Conservation (phyloP, 306 rosid genomes). For the Ceratonia siliqua region DNA sequence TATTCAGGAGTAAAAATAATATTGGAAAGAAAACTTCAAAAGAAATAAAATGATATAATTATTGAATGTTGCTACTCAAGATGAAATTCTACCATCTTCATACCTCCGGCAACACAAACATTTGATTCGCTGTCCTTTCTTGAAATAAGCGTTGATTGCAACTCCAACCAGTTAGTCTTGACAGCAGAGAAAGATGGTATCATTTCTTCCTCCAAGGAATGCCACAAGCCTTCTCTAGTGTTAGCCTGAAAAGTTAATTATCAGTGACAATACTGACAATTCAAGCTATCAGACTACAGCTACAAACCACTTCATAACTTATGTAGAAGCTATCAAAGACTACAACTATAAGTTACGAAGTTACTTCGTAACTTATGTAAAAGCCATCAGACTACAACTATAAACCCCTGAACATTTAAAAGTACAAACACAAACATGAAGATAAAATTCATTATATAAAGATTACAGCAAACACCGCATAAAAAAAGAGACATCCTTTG, state of each 20-base stretch:
- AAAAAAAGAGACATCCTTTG: not conserved
- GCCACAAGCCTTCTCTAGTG: slow-evolving; percentile 78
- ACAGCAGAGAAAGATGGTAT: slow-evolving; percentile 64
- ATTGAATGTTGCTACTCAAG: slow-evolving; percentile 26
- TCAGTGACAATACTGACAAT: slow-evolving; percentile 39
- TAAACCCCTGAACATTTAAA: not conserved
- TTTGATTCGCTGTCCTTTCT: slow-evolving; percentile 61
- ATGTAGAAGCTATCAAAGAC: not conserved
- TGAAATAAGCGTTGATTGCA: slow-evolving; percentile 72
- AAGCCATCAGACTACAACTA: not conserved
- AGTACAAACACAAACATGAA: slow-evolving; percentile 1
- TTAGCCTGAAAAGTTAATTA: slow-evolving; percentile 59
- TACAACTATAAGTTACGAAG: too few species aligned
- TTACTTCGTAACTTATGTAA: slow-evolving; percentile 1
- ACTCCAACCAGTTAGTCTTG: slow-evolving; percentile 89
- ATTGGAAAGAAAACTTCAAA: not conserved
- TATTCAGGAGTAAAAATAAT: slow-evolving; percentile 13
- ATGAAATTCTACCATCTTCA: slow-evolving; percentile 38
- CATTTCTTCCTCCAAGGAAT: slow-evolving; percentile 91
- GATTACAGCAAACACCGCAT: not conserved
- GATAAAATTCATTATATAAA: not conserved
- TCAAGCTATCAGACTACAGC: slow-evolving; percentile 35
- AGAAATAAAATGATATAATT: slow-evolving; percentile 11
- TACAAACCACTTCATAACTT: slow-evolving; percentile 18
- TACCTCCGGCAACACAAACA: slow-evolving; percentile 93